Conservation (phyloP, 495 filamentous ascomycete genomes). For the Tetracladium marchalianum region DNA sequence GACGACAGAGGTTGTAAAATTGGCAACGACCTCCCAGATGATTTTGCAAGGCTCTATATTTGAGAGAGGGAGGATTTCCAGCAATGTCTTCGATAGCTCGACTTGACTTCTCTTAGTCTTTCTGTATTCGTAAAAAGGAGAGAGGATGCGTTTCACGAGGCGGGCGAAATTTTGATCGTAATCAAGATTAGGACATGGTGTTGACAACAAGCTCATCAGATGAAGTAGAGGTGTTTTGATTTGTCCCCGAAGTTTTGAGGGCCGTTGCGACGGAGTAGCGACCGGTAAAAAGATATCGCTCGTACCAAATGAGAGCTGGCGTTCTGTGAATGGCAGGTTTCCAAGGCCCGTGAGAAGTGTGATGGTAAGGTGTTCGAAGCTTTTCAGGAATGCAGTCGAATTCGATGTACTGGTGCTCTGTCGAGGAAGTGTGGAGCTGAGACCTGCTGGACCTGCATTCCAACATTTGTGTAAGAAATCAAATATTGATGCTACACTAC, state of each 20-base stretch:
- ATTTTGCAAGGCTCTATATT: constrained; percentile 20
- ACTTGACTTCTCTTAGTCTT: constrained; percentile 7
- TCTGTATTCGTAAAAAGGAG: constrained; percentile 13
- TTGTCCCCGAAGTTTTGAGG: constrained; percentile 8
- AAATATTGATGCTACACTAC: constrained; percentile 63
- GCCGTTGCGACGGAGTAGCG: constrained; percentile 20
- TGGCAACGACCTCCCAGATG: constrained; percentile 31
- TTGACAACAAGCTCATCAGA: constrained; percentile 10
- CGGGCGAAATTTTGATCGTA: constrained; percentile 12
- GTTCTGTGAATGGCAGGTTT: constrained; percentile 69
- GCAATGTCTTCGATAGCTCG: constrained; percentile 14
- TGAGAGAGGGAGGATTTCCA: constrained; percentile 7
- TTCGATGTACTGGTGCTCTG: too few species aligned
- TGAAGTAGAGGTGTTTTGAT: constrained; percentile 15
- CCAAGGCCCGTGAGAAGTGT: constrained; percentile 58
- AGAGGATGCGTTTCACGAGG: constrained; percentile 10
- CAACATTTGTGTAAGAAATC: constrained; percentile 59
- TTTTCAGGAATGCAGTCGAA: constrained; percentile 41
- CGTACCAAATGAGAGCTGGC: constrained; percentile 42
- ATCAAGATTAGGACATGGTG: constrained; percentile 9
- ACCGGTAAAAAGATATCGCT: constrained; percentile 17
- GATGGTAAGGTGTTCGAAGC: constrained; percentile 48
- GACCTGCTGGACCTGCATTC: constrained; percentile 29
- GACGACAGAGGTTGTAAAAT: constrained; percentile 23
- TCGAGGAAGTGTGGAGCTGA: constrained; percentile 13